Evolutionary conservation across 2,329 filamentous ascomycete species (phyloP).

Genomic region (Exophiala bonariae): DNA sequence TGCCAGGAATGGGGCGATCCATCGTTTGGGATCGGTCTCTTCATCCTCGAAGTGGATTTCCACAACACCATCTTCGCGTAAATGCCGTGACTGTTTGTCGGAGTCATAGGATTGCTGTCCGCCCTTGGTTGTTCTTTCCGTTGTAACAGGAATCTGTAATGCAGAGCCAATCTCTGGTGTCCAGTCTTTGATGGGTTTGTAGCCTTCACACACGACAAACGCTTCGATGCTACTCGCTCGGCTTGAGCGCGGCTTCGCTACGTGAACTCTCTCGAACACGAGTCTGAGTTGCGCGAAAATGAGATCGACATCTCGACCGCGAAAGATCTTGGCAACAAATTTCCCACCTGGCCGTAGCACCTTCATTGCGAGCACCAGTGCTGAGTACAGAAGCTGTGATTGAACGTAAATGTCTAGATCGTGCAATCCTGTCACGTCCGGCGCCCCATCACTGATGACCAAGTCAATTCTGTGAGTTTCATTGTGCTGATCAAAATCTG

Average conservation of each 20-base stretch:
- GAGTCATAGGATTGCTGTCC: constrained; percentile 23
- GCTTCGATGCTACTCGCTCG: constrained; percentile 96
- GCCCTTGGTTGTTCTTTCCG: constrained; percentile 1
- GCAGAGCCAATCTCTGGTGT: constrained; percentile 36
- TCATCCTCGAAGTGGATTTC: constrained; percentile 44
- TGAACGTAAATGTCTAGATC: constrained; percentile 98
- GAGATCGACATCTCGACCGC: constrained; percentile 91
- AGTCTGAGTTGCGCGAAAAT: constrained; percentile 91
- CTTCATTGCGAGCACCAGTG: constrained; percentile 88
- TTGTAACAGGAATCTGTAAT: constrained; percentile 9
- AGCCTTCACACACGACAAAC: constrained; percentile 92
- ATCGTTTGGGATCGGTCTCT: constrained; percentile 45
- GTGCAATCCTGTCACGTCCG: constrained; percentile 93
- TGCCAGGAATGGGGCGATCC: constrained; percentile 96
- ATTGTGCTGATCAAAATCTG: constrained; percentile 51
- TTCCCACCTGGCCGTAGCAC: constrained; percentile 90
- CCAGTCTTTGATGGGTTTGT: constrained; percentile 62
- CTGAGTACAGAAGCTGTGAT: constrained; percentile 89
- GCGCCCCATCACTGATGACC: constrained; percentile 91
- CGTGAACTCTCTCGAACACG: constrained; percentile 82
- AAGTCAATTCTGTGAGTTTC: constrained; percentile 76
- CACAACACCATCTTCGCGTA: constrained; percentile 33
- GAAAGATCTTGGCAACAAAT: constrained; percentile 97
- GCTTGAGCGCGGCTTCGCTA: constrained; percentile 91
- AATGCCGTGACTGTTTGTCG: constrained; percentile 29